Evolutionary conservation across 2,329 filamentous ascomycete species (phyloP).

Genomic region (Nemania bipapillata): DNA sequence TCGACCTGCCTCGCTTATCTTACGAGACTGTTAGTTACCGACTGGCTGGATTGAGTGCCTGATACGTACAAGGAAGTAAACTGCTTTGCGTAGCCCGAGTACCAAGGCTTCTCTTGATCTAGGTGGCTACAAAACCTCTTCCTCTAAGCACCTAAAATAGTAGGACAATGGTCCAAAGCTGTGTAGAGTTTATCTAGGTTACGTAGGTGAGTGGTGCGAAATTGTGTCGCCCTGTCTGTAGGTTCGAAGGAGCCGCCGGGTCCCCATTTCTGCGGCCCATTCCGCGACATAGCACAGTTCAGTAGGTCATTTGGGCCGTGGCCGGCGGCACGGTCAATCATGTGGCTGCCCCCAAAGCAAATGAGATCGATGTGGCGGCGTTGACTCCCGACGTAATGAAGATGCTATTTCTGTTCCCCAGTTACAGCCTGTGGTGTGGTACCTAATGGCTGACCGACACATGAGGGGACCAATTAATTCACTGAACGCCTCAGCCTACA

Average conservation of each 20-base stretch:
- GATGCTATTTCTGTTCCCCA: slow-evolving; percentile 46
- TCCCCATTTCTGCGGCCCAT: slow-evolving; percentile 21
- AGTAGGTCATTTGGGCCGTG: slow-evolving; percentile 24
- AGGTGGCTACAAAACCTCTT: slow-evolving; percentile 7
- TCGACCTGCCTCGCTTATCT: neutral
- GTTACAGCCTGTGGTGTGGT: slow-evolving; percentile 18
- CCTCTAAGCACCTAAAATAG: slow-evolving; percentile 30
- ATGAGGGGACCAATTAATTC: slow-evolving; percentile 44
- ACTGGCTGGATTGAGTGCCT: slow-evolving; percentile 5
- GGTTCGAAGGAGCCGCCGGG: slow-evolving; percentile 28
- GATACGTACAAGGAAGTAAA: neutral
- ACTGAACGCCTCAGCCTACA: slow-evolving; percentile 36
- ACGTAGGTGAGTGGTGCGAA: neutral
- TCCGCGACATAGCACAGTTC: slow-evolving; percentile 18
- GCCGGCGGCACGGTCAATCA: slow-evolving; percentile 12
- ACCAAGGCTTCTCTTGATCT: neutral
- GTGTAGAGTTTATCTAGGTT: neutral
- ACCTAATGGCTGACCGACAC: slow-evolving; percentile 34
- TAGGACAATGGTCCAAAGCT: neutral
- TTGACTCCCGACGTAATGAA: slow-evolving; percentile 32
- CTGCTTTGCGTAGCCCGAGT: neutral
- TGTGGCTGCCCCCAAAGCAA: slow-evolving; percentile 19
- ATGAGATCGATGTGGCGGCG: slow-evolving; percentile 9
- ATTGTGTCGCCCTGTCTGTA: slow-evolving; percentile 4
- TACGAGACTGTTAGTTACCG: neutral